These are phyloP conservation scores for Penicillium janthinellum DNA, from an alignment of 2,329 filamentous ascomycete genomes.

Conservation along the genomic window DNA sequence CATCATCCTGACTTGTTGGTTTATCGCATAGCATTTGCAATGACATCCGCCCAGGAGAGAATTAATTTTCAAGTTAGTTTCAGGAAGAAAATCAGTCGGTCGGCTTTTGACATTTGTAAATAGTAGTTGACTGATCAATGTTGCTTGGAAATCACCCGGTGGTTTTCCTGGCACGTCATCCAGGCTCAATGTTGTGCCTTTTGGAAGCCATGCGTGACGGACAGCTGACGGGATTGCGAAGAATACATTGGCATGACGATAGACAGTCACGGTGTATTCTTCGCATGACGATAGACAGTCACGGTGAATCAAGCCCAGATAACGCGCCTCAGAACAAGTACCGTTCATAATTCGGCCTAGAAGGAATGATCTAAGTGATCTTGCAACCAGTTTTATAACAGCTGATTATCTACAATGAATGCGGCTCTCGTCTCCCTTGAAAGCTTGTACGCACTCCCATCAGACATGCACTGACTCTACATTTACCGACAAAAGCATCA, in stretches of 20 bases:
- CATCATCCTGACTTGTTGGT: conserved; percentile 38
- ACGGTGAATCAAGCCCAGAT: neutral
- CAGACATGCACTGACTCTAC: too few species aligned
- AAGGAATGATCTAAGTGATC: too few species aligned
- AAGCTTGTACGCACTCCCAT: too few species aligned
- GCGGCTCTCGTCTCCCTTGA: too few species aligned
- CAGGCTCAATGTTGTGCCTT: conserved; percentile 27
- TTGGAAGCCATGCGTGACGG: conserved; percentile 16
- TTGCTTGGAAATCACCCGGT: conserved; percentile 24
- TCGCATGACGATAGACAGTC: conserved; percentile 1
- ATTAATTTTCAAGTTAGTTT: neutral
- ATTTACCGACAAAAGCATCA: too few species aligned
- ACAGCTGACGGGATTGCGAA: conserved; percentile 8
- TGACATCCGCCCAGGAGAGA: neutral
- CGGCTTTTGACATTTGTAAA: conserved; percentile 2
- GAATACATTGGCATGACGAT: conserved; percentile 2
- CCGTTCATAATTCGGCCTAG: too few species aligned
- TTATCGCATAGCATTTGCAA: conserved; percentile 53
- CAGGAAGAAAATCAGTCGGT: neutral
- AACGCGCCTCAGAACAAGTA: neutral
- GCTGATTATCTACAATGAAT: too few species aligned
- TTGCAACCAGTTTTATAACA: too few species aligned
- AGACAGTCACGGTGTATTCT: neutral
- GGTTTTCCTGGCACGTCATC: conserved; percentile 32
- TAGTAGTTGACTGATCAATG: conserved; percentile 3